Evolutionary conservation across 345 rosid species (phyloP), one percentile per base, ranked within the genome.

Genomic region (Salix arbutifolia): DNA sequence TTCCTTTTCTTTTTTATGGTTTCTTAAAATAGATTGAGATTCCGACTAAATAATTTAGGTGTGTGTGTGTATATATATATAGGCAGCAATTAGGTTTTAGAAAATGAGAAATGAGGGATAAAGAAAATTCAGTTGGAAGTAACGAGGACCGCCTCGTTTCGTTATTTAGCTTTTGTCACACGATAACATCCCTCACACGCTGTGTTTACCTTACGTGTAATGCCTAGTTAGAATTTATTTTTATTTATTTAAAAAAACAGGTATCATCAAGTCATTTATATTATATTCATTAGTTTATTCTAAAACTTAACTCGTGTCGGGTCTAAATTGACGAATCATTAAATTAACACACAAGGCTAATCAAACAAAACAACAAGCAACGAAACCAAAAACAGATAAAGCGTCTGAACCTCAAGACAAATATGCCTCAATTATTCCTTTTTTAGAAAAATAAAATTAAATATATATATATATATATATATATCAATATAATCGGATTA

Each of bases 101-200:
- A 61, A 77, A 48, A 82, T 67, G 74, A 82, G 76, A 73, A 80
- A 5, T 12, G 44, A n/a, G 48, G 74, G 33, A 69, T 64, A 71
- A 74, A 74, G 61, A 26, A 62, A 67, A 16, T 19, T 46, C 16
- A 48, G 82, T 16, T 62, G 79, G 79, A 76, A 65, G 72, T 66
- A 33, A 14, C 3, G 48, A 71, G 62, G 78, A 73, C 82, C 78
- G 78, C 84, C 84, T 60, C 69, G 28, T 40, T 17, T 62, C 12
- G 78, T 40, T 35, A 16, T 42, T 23, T 85, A 79, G 73, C 91
- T 85, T 88, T 25, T 13, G 72, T 73, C 65, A 73, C 88, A 86
- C 86, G 91, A 83, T 78, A 71, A 60, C 81, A 37, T 81, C 80
- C 53, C 70, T 60, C 56, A 66, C 94, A 86, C 91, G 95, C 60